Evolutionary conservation across 192 early-diverging fungal species (phyloP), one percentile per base, ranked within the genome.

Genomic region (Allomyces javanicus): DNA sequence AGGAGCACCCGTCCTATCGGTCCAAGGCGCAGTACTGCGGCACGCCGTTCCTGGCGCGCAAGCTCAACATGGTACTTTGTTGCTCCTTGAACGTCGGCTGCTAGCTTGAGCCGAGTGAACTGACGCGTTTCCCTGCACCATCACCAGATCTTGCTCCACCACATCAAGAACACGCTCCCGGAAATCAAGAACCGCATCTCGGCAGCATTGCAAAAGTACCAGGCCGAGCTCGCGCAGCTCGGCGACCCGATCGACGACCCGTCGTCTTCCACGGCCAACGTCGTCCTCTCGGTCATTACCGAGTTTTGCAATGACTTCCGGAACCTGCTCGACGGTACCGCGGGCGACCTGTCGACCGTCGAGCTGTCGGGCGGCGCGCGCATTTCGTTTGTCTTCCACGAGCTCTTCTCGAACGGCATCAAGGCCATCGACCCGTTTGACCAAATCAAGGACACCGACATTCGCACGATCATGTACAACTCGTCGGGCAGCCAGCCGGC

Each of bases 321-420:
- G 66, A 88, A 91, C 10, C 83, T 96, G 27, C 87, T 99, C 55
- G 93, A 93, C 68, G 97, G 97, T 75, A 94, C 91, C 66, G 91
- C 94, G 3, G 85, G 89, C 33, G 95, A 99, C 62, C 81, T 99
- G 58, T 91, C 94, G 9, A 86, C 86, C 33, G 89, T 89, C 72
- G 97, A 99, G 75, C 79, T 99, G 10, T 87, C 88, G 66, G 97
- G 97, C 68, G 97, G 97, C 69, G 97, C 97, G 17, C 92, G 97
- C 76, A 95, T 99, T 66, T 87, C 86, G 68, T 99, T 93, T 85
- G 97, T 99, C 10, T 97, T 98, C 77, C 95, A 99, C 76, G 97
- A 99, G 72, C 88, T 97, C 62, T 99, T 84, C 74, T 78, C 87
- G 43, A 84, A 85, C 70, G 93, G 92, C 62, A 80, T 99, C 71